Percentiles rank a stretch among this genome's conserved stretches.
Conservation (phyloP, 192 early-diverging fungal species). For the Coemansia reversa region DNA sequence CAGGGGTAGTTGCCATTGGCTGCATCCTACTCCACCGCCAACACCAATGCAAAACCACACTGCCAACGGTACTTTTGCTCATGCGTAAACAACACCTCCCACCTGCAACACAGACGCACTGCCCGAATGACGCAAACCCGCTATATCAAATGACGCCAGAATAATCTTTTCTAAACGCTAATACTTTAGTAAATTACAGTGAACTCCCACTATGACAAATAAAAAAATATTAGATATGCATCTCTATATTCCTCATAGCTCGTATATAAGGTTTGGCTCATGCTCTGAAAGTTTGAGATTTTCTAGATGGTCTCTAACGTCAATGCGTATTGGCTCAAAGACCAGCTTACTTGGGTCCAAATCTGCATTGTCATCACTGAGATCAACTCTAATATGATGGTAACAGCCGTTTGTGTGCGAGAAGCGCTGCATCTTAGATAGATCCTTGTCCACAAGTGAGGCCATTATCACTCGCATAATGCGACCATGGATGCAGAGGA, state of each 20-base stretch:
- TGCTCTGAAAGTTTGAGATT: not conserved
- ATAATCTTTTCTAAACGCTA: too few species aligned
- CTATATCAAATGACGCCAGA: too few species aligned
- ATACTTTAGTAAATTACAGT: too few species aligned
- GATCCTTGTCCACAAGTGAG: constrained; percentile 35
- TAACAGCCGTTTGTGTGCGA: constrained; percentile 47
- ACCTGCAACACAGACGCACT: too few species aligned
- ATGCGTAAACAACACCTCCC: too few species aligned
- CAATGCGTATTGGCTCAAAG: constrained; percentile 31
- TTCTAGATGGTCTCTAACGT: constrained; percentile 39
- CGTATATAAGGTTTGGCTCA: constrained; percentile 1
- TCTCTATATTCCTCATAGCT: not conserved
- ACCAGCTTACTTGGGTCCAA: constrained; percentile 17
- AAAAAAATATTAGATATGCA: not conserved
- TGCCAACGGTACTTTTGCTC: too few species aligned
- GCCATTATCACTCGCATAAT: constrained; percentile 50
- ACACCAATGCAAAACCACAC: too few species aligned
- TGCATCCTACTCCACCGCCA: too few species aligned
- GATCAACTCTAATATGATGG: constrained; percentile 35
- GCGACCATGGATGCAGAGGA: constrained; percentile 45
- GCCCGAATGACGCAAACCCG: too few species aligned
- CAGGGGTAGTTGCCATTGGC: too few species aligned
- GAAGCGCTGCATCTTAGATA: constrained; percentile 34
- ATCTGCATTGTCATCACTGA: constrained; percentile 9
- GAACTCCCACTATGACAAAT: too few species aligned